Conservation (phyloP, 495 filamentous ascomycete genomes). For the Aspergillus steynii region DNA sequence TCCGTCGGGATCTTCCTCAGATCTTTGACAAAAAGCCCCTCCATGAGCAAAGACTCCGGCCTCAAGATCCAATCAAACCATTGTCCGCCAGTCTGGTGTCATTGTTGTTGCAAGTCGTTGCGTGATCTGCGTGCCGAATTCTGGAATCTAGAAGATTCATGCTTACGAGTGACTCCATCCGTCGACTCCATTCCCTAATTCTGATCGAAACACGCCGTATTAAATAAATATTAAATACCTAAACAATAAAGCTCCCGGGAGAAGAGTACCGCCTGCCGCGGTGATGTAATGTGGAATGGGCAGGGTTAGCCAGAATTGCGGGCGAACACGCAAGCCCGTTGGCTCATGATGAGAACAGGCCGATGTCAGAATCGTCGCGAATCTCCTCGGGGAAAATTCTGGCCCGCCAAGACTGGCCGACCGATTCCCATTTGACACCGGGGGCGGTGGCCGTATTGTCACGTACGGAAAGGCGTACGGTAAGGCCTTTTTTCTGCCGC, state of each 20-base stretch:
- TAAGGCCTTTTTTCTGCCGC: constrained; percentile 17
- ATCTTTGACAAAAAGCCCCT: background rate
- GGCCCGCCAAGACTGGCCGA: constrained; percentile 3
- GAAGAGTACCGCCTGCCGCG: background rate
- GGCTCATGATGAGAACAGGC: background rate
- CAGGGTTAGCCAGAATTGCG: background rate
- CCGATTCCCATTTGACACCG: constrained; percentile 8
- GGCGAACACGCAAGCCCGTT: constrained; percentile 10
- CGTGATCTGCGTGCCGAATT: constrained; percentile 5
- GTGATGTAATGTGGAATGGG: constrained; percentile 10
- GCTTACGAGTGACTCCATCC: background rate
- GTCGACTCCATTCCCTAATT: no score
- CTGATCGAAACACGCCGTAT: no score
- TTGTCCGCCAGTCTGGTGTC: background rate
- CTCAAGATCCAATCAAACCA: background rate
- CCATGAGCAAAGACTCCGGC: background rate
- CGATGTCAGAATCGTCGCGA: constrained; percentile 1
- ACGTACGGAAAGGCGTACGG: constrained; percentile 20
- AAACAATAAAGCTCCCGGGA: background rate
- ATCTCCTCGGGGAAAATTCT: constrained; percentile 14
- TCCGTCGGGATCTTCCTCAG: background rate
- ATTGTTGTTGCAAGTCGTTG: constrained; percentile 1
- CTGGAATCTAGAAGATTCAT: background rate
- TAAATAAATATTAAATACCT: no score
- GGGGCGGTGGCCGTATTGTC: constrained; percentile 3